Conservation (phyloP, 352 stramenopile species). For the Globisporangium spinosum region DNA sequence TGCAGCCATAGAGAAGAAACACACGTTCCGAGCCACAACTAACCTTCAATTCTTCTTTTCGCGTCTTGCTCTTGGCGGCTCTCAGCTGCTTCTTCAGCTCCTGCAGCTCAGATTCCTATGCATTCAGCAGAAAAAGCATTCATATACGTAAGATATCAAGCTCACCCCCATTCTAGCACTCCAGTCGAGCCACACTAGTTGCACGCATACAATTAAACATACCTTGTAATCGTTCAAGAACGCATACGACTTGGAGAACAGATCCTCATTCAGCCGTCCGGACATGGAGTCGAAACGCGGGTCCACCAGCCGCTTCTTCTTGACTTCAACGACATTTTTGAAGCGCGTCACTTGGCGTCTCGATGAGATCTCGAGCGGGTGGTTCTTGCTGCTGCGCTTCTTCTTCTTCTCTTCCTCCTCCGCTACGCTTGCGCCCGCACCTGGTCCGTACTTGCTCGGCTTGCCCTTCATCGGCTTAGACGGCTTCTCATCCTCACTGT, state of each 20-base stretch:
- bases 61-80: slow-evolving; percentile 56
- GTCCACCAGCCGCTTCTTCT: slow-evolving; percentile 68
- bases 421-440: slow-evolving; percentile 2
- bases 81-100: slow-evolving; percentile 82
- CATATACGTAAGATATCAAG: not conserved
- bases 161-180: not conserved
- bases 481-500: slow-evolving; percentile 12
- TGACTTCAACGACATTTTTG: slow-evolving; percentile 79
- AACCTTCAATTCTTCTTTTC: slow-evolving; percentile 82
- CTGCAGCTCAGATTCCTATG: slow-evolving; percentile 70
- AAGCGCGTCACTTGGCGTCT: slow-evolving; percentile 80
- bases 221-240: slow-evolving; percentile 90
- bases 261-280: slow-evolving; percentile 85
- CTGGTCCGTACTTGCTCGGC: slow-evolving; percentile 18
- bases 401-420: slow-evolving; percentile 20
- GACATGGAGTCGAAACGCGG: slow-evolving; percentile 85
- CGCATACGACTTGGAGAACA: slow-evolving; percentile 85
- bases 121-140: not conserved
- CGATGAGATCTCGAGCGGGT: slow-evolving; percentile 79
- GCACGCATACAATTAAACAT: not conserved
- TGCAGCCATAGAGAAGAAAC: not conserved
- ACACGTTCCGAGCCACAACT: not conserved
- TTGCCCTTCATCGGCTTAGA: slow-evolving; percentile 16
- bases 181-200: not conserved
- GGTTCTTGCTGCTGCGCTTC: slow-evolving; percentile 79